Conservation (phyloP, 306 rosid genomes). For the Cucurbita pepo region DNA sequence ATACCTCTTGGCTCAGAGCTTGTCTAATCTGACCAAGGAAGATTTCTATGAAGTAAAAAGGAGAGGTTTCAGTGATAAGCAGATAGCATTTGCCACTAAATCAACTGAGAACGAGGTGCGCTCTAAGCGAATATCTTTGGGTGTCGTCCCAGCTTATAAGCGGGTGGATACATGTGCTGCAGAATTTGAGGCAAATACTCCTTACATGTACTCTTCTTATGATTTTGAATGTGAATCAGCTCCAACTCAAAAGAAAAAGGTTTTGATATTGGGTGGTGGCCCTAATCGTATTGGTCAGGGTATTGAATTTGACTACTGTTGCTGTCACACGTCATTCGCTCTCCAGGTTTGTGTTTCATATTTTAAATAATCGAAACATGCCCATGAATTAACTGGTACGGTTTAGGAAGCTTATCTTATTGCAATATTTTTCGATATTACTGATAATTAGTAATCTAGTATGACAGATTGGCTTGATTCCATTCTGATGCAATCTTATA, state of each 20-base stretch:
- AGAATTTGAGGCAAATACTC: conserved; percentile 97
- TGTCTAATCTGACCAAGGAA: conserved; percentile 44
- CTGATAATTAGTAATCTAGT: not conserved
- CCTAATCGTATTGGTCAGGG: conserved; percentile 99
- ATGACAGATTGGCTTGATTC: not conserved
- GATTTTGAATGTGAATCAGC: conserved; percentile 93
- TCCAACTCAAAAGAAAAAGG: conserved; percentile 72
- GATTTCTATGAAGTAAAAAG: conserved; percentile 81
- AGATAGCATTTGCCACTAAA: conserved; percentile 86
- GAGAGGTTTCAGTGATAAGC: conserved; percentile 95
- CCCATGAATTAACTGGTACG: not conserved
- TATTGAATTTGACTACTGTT: conserved; percentile 97
- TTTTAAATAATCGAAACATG: not conserved
- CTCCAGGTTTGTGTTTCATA: conserved; percentile 49
- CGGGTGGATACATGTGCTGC: conserved; percentile 99
- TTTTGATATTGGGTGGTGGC: conserved; percentile 90
- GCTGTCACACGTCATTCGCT: conserved; percentile 90
- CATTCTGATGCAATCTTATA: not conserved
- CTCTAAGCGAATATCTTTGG: conserved; percentile 42
- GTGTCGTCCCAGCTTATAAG: conserved; percentile 69
- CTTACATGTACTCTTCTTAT: conserved; percentile 97
- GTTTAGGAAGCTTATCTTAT: not conserved
- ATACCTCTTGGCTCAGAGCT: conserved; percentile 40
- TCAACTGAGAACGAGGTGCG: conserved; percentile 70
- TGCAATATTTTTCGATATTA: not conserved